Evolutionary conservation across 2,329 filamentous ascomycete species (phyloP), one percentile per base, ranked within the genome.

Genomic region (Penicillium sp.): DNA sequence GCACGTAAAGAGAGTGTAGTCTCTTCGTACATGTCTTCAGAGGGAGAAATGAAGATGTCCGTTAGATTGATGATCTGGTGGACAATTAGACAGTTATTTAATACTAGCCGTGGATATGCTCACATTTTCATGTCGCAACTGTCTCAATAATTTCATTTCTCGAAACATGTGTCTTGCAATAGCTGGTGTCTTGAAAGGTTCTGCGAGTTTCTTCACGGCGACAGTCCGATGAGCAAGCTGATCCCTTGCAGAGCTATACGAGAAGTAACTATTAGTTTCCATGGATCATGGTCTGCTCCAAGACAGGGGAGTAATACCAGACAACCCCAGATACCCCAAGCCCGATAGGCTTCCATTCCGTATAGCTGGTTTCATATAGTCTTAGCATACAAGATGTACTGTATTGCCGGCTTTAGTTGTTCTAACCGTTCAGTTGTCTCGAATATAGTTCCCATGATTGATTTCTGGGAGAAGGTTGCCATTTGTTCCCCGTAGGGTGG

Each of bases 171-270:
- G 86, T 82, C 97, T 97, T 54, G 94, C 94, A 49, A 99, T 83
- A 58, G 97, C 93, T 0, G 93, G 92, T n/a, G 94, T 97, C 83
- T 92, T 96, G 79, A 99, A 99, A 8, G 94, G 94, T 82, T 97
- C 97, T 91, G 97, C 97, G 73, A 99, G 97, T 85, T 99, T 99
- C 85, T 99, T 99, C 74, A 99, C 92, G 59, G 94, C 94, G 59
- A 99, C 94, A 77, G 92, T 92, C 77, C 96, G 92, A 76, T 86
- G 90, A 57, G 93, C 96, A 76, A 99, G 91, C 80, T 97, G 92
- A 77, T 99, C 94, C 79, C 91, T 92, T 52, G 94, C 94, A 65
- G 94, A 97, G 79, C 93, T 97, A 74, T 53, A 15, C 7, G 5
- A 7, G 17, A 65, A 62, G 25, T 35, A n/a, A 23, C 39, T 6